Base-by-base conservation (phyloP, 352 stramenopile genomes). In the Pythium phragmitis region DNA sequence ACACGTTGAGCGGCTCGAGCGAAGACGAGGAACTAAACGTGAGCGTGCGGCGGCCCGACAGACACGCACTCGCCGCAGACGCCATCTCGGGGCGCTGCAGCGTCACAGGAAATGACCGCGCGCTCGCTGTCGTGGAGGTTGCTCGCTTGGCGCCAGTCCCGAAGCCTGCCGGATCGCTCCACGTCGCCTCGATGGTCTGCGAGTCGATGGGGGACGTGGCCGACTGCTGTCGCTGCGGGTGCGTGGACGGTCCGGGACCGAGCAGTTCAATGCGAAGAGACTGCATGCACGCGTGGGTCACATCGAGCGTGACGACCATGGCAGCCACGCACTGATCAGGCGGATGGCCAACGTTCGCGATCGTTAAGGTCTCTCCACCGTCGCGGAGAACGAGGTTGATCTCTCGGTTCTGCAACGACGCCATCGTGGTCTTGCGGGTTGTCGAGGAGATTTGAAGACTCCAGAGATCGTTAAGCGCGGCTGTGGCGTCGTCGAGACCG, bases 401-500 rank as follows among this genome's bases (percentile, higher is more conserved):
- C 34, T 88, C 72, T 0, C 63, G 70, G 49, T 81, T 74, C 14
- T 73, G 70, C 9, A 89, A 62, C 4, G 72, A 69, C 3, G 72
- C 53, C 1, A 57, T 53, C 0, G 58, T 53, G 3, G 69, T 73
- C 46, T 69, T 76, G 0, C 62, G 48, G 0, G 77, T 83, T 0
- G 53, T 79, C 0, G 83, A 88, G 0, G 77, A 79, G 19, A 84
- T 61, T 1, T 75, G 80, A 21, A 90, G 69, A 30, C 87, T 77
- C 83, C 83, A 92, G 23, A 92, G 62, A 74, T 88, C 82, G 43
- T 79, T 77, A 11, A 85, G 54, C 16, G 75, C 69, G 50, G 39
- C 63, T 41, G 63, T 76, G 19, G 57, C 33, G 42, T 73, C 69
- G 53, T 63, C 60, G 1, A 46, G 21, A 21, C 75, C 66, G 7